Base-by-base conservation (phyloP, 2,329 filamentous ascomycete genomes). In the Waltergamsia citrina region DNA sequence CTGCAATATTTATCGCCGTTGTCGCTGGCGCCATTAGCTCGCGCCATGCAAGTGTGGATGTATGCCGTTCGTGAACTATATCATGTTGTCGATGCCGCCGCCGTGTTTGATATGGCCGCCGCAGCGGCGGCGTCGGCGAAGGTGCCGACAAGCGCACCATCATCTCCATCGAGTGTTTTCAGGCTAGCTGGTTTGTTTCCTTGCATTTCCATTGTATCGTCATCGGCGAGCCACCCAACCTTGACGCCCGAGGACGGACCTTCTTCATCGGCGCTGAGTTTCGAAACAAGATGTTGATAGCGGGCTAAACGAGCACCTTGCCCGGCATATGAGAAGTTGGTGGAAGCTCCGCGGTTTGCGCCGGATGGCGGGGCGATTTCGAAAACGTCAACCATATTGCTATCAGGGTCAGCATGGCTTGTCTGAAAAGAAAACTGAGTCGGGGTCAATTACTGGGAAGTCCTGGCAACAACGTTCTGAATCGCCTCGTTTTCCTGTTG, bases 321-420 rank as follows among this genome's bases (percentile, higher is more conserved):
- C 31, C 66, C 68, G 33, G 69, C 62, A 43, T 69, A 67, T 18
- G 57, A 57, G 34, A 70, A 71, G 2, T 58, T 58, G 12, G 57
- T 43, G 45, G 52, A 39, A 39, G 50, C 38, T 19, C 6, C 18
- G 12, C 25, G 26, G 19, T 21, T 16, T 9, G 19, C 15, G 41
- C 56, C 46, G 43, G 61, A 46, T 40, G 51, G 45, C 16, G 73
- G 71, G 23, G 70, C 67, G 47, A 78, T 76, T 41, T 79, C 74
- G 55, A 79, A 80, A 30, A 81, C 73, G 49, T 81, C 76, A 39
- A 81, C 74, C 57, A 81, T 72, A 46, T 79, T 78, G 47, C 76
- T 81, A 48, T 32, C 41, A 19, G n/a, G 25, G 46, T 37, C 29
- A 39, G 21, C 8, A 29, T n/a, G n/a, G n/a, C n/a, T n/a, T n/a